Evolutionary conservation across 2,329 filamentous ascomycete species (phyloP).

Genomic region (Dothistroma pini): DNA sequence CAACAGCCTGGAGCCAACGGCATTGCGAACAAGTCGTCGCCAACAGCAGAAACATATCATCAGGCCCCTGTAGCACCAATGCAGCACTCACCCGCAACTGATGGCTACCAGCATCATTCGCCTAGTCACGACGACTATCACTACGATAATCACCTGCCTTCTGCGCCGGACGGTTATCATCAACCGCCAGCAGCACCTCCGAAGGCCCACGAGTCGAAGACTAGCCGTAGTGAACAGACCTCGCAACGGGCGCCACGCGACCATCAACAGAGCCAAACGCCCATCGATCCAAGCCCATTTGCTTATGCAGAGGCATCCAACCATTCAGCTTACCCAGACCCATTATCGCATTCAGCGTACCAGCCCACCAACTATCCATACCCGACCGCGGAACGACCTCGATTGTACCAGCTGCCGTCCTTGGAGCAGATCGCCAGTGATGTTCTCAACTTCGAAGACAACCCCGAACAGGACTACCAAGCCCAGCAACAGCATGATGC

Average conservation of each 20-base stretch:
- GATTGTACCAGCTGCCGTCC: conserved; percentile 29
- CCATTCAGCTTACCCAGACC: conserved; percentile 10
- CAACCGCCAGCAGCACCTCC: conserved; percentile 7
- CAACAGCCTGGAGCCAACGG: conserved; percentile 3
- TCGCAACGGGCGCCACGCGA: conserved; percentile 2
- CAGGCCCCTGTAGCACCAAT: background rate
- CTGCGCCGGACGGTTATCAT: background rate
- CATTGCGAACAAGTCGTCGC: background rate
- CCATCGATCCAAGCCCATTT: conserved; percentile 23
- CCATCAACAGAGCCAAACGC: conserved; percentile 15
- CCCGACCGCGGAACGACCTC: conserved; percentile 20
- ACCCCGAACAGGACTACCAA: conserved; percentile 16
- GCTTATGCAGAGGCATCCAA: conserved; percentile 11
- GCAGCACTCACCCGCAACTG: background rate
- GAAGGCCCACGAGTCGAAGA: conserved; percentile 10
- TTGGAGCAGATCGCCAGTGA: conserved; percentile 37
- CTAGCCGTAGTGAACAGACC: conserved; percentile 9
- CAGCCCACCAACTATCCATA: conserved; percentile 24
- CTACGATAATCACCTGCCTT: background rate
- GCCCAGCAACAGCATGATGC: conserved; percentile 13
- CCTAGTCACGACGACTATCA: background rate
- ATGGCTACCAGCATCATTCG: background rate
- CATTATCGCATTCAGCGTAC: conserved; percentile 6
- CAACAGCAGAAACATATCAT: background rate
- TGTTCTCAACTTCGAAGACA: conserved; percentile 23